Conservation (phyloP, 129 eudicot genomes). For the Pittosporum tobira region DNA sequence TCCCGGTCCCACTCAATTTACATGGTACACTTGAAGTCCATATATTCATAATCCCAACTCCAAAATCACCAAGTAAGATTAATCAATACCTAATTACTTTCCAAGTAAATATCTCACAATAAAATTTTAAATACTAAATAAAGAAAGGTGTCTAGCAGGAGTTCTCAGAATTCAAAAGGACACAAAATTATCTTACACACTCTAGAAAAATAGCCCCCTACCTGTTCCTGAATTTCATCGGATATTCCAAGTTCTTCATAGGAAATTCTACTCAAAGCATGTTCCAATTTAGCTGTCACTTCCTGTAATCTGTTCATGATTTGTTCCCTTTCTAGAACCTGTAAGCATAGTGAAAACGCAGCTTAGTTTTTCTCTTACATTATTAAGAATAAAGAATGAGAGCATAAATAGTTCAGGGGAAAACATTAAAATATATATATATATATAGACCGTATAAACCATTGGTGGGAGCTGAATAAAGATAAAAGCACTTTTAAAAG, state of each 20-base stretch:
- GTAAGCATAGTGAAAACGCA: conserved; percentile 17
- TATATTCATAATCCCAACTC: neutral
- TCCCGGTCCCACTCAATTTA: neutral
- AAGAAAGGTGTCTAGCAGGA: neutral
- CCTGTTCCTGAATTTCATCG: conserved; percentile 95
- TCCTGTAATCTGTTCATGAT: conserved; percentile 55
- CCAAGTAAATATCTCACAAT: neutral
- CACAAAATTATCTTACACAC: neutral
- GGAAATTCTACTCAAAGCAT: conserved; percentile 51
- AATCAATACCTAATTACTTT: neutral
- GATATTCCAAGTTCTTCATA: conserved; percentile 77
- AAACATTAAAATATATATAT: neutral
- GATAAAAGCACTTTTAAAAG: neutral
- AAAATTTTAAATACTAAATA: neutral
- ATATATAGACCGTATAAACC: neutral
- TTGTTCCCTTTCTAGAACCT: conserved; percentile 77
- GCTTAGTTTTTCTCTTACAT: neutral
- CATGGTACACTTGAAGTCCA: neutral
- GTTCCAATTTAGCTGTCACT: conserved; percentile 64
- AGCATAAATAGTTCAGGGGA: neutral
- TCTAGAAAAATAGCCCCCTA: conserved; percentile 7
- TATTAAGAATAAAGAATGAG: neutral
- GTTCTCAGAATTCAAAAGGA: neutral
- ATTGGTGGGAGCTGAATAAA: neutral
- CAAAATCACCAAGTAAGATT: neutral